Conservation (phyloP, 2,329 filamentous ascomycete genomes). For the Alternaria longipes region DNA sequence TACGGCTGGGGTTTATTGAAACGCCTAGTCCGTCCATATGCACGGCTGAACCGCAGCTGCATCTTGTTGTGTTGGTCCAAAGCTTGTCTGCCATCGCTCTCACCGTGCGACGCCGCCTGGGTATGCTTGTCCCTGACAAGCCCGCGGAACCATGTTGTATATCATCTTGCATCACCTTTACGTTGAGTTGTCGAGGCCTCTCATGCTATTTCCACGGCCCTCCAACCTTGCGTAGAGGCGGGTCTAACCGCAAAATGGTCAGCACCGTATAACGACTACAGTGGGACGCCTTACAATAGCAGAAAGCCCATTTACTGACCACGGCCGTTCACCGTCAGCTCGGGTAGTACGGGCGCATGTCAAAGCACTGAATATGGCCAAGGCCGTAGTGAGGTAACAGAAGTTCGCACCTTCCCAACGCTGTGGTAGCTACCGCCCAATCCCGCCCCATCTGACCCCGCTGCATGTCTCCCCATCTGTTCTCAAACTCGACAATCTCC, state of each 20-base stretch:
- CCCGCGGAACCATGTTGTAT: not conserved
- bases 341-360: not conserved
- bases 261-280: not conserved
- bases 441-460: slow-evolving; percentile 6
- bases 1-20: not conserved
- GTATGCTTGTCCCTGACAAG: not conserved
- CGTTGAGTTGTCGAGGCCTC: not conserved
- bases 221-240: not conserved
- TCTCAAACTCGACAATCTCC: slow-evolving; percentile 4
- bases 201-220: not conserved
- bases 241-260: not conserved
- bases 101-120: not conserved
- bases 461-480: slow-evolving; percentile 6
- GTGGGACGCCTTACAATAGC: not conserved
- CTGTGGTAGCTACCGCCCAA: slow-evolving; percentile 5
- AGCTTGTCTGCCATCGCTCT: not conserved
- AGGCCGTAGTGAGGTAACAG: not conserved
- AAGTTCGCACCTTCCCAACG: slow-evolving; percentile 8
- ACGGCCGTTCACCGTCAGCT: not conserved
- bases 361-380: not conserved
- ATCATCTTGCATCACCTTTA: not conserved
- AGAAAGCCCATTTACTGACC: not conserved
- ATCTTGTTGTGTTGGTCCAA: not conserved
- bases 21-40: not conserved
- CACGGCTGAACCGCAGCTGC: slow-evolving; percentile 6